phyloP scores from a whole-genome alignment of 2,329 filamentous ascomycete genomes.

The Aspergillus texensis region DNA sequence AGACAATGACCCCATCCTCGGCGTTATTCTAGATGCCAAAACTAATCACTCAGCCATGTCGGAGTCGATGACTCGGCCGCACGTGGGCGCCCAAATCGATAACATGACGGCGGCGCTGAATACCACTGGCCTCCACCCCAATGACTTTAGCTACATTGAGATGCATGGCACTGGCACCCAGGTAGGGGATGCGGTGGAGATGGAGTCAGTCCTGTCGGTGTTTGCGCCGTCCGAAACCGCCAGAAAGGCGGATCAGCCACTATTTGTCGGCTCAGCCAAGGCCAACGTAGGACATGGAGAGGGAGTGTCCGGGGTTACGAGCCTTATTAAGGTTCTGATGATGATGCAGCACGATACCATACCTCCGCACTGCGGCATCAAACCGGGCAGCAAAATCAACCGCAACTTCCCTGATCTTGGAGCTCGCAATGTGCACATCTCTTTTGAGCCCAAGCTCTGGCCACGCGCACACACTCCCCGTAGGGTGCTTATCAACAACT shows the following conservation, averaged over 20 bases:
- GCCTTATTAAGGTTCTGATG: conserved; percentile 64
- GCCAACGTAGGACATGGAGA: conserved; percentile 50
- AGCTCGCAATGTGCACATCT: conserved; percentile 36
- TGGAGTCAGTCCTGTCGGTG: conserved; percentile 38
- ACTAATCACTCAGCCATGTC: conserved; percentile 45
- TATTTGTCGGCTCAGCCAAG: conserved; percentile 39
- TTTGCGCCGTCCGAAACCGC: conserved; percentile 21
- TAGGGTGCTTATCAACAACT: conserved; percentile 60
- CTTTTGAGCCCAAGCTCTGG: conserved; percentile 49
- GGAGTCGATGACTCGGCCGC: conserved; percentile 17
- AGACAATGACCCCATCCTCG: conserved; percentile 49
- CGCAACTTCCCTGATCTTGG: conserved; percentile 36
- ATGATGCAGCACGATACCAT: conserved; percentile 67
- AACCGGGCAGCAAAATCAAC: conserved; percentile 42
- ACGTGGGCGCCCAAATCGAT: conserved; percentile 36
- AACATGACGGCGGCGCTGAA: conserved; percentile 40
- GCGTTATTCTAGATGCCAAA: conserved; percentile 43
- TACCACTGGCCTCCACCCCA: conserved; percentile 38
- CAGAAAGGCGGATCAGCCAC: conserved; percentile 26
- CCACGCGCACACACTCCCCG: conserved; percentile 25
- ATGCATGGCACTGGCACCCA: conserved; percentile 44
- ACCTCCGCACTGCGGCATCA: conserved; percentile 69
- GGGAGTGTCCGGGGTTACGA: conserved; percentile 36
- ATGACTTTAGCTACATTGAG: conserved; percentile 40
- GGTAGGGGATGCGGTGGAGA: conserved; percentile 40